phyloP scores from a whole-genome alignment of 371 early-diverging fungal genomes.

The Lichtheimia ramosa region DNA sequence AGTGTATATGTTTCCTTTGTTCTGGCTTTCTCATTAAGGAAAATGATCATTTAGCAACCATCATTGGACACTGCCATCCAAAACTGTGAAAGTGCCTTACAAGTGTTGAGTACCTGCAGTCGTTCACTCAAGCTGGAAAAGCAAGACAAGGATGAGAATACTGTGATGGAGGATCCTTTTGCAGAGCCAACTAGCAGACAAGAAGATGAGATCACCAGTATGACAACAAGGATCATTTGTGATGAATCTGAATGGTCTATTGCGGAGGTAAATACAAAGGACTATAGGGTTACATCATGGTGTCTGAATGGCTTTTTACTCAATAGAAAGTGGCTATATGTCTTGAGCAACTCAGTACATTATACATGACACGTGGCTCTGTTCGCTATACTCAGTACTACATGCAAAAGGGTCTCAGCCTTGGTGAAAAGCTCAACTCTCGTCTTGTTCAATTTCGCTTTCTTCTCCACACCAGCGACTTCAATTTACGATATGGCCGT shows the following conservation, averaged over 20 bases:
- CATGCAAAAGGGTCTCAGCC: slow-evolving; percentile 53
- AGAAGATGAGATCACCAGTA: slow-evolving; percentile 1
- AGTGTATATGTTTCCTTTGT: too few species aligned
- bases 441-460: slow-evolving; percentile 42
- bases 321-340: slow-evolving; percentile 44
- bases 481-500: slow-evolving; percentile 49
- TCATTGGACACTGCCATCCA: slow-evolving; percentile 18
- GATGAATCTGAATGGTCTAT: slow-evolving; percentile 45
- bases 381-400: slow-evolving; percentile 70
- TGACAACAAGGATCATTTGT: slow-evolving; percentile 14
- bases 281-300: too few species aligned
- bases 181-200: neutral
- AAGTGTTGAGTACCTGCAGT: slow-evolving; percentile 5
- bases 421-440: slow-evolving; percentile 56
- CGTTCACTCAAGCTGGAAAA: neutral
- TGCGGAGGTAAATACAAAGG: slow-evolving; percentile 23
- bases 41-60: neutral
- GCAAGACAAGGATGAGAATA: neutral
- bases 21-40: neutral
- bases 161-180: slow-evolving; percentile 14
- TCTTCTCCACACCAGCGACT: slow-evolving; percentile 52
- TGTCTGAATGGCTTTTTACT: neutral
- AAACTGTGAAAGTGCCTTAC: slow-evolving; percentile 12
- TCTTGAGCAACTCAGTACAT: slow-evolving; percentile 48
- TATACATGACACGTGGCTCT: slow-evolving; percentile 67